These are phyloP conservation scores for Yamadazyma philogaea DNA, from an alignment of 805 yeast genomes.

Conservation along the genomic window DNA sequence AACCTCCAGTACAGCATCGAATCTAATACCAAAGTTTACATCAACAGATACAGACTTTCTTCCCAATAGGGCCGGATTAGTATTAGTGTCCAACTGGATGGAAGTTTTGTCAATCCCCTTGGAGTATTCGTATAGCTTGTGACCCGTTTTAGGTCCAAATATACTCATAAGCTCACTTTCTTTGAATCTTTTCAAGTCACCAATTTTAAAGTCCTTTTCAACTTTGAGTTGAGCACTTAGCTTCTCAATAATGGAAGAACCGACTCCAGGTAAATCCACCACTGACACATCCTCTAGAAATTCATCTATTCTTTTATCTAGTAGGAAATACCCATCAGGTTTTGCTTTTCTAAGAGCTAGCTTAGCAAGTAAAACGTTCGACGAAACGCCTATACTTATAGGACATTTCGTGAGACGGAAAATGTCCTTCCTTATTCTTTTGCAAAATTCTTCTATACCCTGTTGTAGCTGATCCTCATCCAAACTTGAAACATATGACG, in stretches of 20 bases:
- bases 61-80: conserved; percentile 39
- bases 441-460: conserved; percentile 19
- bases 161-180: conserved; percentile 36
- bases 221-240: conserved; percentile 32
- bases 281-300: conserved; percentile 37
- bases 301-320: conserved; percentile 26
- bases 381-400: conserved; percentile 77
- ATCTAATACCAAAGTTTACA: conserved; percentile 87
- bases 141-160: conserved; percentile 72
- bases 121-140: conserved; percentile 55
- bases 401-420: conserved; percentile 51
- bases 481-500: conserved; percentile 24
- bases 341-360: conserved; percentile 71
- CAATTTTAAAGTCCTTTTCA: conserved; percentile 26
- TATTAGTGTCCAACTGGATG: conserved; percentile 49
- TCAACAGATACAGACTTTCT: conserved; percentile 84
- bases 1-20: conserved; percentile 56
- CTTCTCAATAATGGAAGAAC: conserved; percentile 47
- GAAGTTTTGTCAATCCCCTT: conserved; percentile 67
- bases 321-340: conserved; percentile 62
- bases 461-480: conserved; percentile 4
- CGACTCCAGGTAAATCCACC: conserved; percentile 61
- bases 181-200: conserved; percentile 35
- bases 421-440: conserved; percentile 40
- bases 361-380: conserved; percentile 74